Conservation (phyloP, 257 asterid genomes). For the Gentiana straminea region DNA sequence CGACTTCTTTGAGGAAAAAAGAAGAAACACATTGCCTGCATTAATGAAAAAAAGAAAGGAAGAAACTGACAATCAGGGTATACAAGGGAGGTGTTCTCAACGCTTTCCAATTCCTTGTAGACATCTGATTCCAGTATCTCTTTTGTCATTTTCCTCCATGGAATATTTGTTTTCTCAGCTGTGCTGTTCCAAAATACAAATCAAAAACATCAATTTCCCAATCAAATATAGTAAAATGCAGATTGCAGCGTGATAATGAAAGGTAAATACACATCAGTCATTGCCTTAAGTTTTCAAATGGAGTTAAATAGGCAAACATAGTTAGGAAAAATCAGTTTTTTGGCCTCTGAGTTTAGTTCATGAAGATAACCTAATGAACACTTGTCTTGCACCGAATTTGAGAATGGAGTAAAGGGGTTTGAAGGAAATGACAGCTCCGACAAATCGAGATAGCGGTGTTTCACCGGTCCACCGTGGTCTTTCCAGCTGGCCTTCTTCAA, state of each 20-base stretch:
- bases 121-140: constrained; percentile 83
- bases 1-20: neutral
- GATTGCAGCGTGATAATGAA: too few species aligned
- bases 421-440: constrained; percentile 66
- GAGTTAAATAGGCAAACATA: neutral
- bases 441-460: constrained; percentile 76
- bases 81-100: constrained; percentile 50
- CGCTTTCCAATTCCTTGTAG: constrained; percentile 52
- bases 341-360: neutral
- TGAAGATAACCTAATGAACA: constrained; percentile 46
- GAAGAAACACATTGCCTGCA: neutral
- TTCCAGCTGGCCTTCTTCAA: constrained; percentile 74
- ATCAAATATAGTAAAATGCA: too few species aligned
- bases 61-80: constrained; percentile 80
- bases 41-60: neutral
- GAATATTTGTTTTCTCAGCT: constrained; percentile 87
- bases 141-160: constrained; percentile 84
- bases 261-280: too few species aligned
- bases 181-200: constrained; percentile 49
- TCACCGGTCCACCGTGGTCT: constrained; percentile 84
- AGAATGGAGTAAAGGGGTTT: constrained; percentile 70
- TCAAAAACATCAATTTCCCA: neutral
- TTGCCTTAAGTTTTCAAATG: neutral
- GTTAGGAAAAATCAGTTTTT: neutral
- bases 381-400: constrained; percentile 89